These are phyloP conservation scores for Saturnispora sekii DNA, from an alignment of 805 yeast genomes.

Conservation along the genomic window DNA sequence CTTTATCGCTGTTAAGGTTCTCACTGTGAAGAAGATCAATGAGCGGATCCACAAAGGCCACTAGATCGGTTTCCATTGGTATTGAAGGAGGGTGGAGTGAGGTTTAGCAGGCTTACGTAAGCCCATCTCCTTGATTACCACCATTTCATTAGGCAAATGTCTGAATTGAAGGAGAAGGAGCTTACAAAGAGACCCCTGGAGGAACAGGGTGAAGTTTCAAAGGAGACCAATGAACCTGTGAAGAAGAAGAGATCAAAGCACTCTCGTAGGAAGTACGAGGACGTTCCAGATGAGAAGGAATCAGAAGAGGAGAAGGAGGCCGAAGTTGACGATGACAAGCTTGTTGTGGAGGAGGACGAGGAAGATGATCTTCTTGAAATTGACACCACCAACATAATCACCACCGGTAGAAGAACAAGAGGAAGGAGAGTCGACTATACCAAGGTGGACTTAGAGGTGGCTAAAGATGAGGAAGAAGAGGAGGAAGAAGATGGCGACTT, in stretches of 20 bases:
- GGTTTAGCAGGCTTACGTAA: no score
- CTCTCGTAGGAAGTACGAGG: conserved; percentile 17
- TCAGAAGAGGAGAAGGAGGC: conserved; percentile 28
- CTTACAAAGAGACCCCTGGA: neutral
- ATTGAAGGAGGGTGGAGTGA: no score
- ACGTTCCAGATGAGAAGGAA: conserved; percentile 16
- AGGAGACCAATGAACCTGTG: neutral
- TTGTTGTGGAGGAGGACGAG: conserved; percentile 53
- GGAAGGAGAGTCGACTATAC: conserved; percentile 81
- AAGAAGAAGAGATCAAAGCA: conserved; percentile 16
- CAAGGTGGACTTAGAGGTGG: conserved; percentile 67
- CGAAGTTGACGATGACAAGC: conserved; percentile 41
- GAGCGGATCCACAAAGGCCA: conserved; percentile 38
- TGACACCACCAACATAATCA: conserved; percentile 73
- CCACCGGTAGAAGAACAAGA: conserved; percentile 82
- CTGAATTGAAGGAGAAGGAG: neutral
- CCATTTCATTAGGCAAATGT: neutral
- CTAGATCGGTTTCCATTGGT: conserved; percentile 8
- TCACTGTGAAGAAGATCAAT: conserved; percentile 40
- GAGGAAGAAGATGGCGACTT: conserved; percentile 38
- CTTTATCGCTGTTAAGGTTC: conserved; percentile 32
- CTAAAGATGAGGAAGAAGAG: conserved; percentile 31
- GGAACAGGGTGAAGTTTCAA: neutral
- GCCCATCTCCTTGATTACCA: neutral
- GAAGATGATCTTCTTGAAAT: conserved; percentile 77